A percentile compares a stretch with the other conserved stretches of the same genome.
phyloP scores from a whole-genome alignment of 208 protist species.

The Porcisia deanei region DNA sequence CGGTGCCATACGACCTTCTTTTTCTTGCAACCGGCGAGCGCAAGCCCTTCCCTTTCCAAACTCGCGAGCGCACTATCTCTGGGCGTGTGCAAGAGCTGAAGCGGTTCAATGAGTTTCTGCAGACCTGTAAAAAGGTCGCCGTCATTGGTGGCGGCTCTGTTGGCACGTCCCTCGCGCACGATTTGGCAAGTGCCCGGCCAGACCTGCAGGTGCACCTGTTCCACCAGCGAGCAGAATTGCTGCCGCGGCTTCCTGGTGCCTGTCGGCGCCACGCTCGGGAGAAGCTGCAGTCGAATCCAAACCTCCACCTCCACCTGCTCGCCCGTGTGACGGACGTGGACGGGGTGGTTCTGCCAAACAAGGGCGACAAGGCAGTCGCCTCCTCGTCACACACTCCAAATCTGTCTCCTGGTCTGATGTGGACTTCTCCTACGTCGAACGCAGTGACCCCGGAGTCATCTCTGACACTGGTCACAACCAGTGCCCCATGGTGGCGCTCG shows the following conservation, averaged over 20 bases:
- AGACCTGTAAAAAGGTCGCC: constrained; percentile 73
- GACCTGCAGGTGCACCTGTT: constrained; percentile 80
- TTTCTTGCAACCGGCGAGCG: constrained; percentile 77
- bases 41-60: constrained; percentile 79
- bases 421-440: constrained; percentile 11
- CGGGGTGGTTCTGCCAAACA: background rate
- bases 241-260: constrained; percentile 62
- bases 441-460: background rate
- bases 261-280: constrained; percentile 63
- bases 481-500: constrained; percentile 22
- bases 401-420: background rate
- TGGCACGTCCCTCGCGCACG: constrained; percentile 70
- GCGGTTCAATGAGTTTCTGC: constrained; percentile 75
- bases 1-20: constrained; percentile 81
- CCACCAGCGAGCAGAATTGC: constrained; percentile 59
- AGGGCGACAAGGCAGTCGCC: background rate
- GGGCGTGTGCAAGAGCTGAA: constrained; percentile 76
- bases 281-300: constrained; percentile 47
- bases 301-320: constrained; percentile 57
- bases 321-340: constrained; percentile 60
- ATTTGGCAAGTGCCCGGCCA: constrained; percentile 54
- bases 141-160: constrained; percentile 85
- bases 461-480: background rate
- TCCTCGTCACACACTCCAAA: background rate
- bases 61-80: constrained; percentile 68